phyloP scores from a whole-genome alignment of 2,329 filamentous ascomycete species.

The Teratosphaeria gauchensis region DNA sequence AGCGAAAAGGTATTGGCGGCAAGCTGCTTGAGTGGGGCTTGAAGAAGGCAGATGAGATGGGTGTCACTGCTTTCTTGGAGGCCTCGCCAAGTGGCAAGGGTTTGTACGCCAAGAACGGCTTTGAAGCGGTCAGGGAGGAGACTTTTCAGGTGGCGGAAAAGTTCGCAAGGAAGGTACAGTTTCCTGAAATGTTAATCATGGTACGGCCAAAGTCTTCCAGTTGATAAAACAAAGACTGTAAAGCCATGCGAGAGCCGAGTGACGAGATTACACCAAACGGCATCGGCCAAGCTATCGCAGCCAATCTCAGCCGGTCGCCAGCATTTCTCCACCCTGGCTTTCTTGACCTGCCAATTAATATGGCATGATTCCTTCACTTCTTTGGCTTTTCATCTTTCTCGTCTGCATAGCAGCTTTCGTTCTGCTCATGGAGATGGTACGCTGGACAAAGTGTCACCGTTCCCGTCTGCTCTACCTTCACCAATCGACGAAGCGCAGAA shows the following conservation, averaged over 20 bases:
- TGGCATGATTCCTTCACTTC: neutral
- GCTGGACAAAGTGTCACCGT: neutral
- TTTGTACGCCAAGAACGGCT: constrained; percentile 31
- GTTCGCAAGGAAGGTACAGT: neutral
- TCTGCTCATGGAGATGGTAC: neutral
- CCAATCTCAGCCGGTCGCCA: neutral
- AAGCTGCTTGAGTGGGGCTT: constrained; percentile 30
- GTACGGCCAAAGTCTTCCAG: neutral
- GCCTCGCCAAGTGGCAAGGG: constrained; percentile 25
- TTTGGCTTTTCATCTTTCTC: neutral
- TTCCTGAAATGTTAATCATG: neutral
- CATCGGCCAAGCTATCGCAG: neutral
- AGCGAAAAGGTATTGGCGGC: constrained; percentile 29
- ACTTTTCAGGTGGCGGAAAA: constrained; percentile 6
- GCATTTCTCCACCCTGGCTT: neutral
- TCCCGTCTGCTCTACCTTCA: neutral
- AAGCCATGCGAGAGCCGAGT: neutral
- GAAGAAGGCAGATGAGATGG: constrained; percentile 28
- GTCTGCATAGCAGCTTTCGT: neutral
- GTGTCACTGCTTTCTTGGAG: constrained; percentile 29
- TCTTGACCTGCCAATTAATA: neutral
- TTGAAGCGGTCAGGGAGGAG: constrained; percentile 14
- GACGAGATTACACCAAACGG: neutral
- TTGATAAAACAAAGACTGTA: neutral
- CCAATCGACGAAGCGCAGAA: neutral